A percentile compares a stretch with the other conserved stretches of the same genome.
Conservation (phyloP, 2,329 filamentous ascomycete species). For the Alternaria conjuncta region DNA sequence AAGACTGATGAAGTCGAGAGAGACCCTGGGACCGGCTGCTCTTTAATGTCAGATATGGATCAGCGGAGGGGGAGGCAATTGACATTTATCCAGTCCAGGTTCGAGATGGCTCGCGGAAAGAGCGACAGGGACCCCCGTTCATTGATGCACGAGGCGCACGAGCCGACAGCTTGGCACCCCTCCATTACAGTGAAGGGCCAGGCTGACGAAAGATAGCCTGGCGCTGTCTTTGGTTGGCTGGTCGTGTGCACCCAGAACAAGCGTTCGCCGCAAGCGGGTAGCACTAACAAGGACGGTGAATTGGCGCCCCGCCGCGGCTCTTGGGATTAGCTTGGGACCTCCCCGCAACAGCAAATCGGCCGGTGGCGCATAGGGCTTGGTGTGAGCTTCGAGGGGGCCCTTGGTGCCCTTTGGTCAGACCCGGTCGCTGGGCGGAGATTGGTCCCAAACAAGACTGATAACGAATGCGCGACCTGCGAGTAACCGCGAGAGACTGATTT, state of each 20-base stretch:
- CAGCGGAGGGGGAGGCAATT: conserved; percentile 32
- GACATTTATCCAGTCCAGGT: conserved; percentile 24
- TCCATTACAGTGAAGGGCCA: conserved; percentile 17
- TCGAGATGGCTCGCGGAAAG: conserved; percentile 28
- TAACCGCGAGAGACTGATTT: background rate
- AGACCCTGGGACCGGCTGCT: conserved; percentile 19
- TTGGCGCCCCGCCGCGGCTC: conserved; percentile 21
- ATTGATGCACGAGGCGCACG: conserved; percentile 23
- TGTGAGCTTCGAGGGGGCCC: background rate
- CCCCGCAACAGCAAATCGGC: conserved; percentile 22
- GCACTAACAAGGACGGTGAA: conserved; percentile 17
- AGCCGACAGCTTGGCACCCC: conserved; percentile 30
- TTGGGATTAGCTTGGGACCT: conserved; percentile 28
- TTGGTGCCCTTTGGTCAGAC: conserved; percentile 6
- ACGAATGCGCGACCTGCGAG: conserved; percentile 4
- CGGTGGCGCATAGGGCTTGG: conserved; percentile 65
- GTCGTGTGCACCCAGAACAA: conserved; percentile 24
- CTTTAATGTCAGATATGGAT: conserved; percentile 35
- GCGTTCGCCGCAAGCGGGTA: conserved; percentile 18
- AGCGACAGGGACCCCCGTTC: conserved; percentile 31
- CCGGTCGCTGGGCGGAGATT: conserved; percentile 23
- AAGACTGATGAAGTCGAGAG: conserved; percentile 5
- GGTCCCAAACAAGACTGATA: conserved; percentile 26
- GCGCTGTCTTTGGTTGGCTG: conserved; percentile 20
- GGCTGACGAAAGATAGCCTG: conserved; percentile 25